Conservation (phyloP, 192 early-diverging fungal genomes). For the Dispira simplex region DNA sequence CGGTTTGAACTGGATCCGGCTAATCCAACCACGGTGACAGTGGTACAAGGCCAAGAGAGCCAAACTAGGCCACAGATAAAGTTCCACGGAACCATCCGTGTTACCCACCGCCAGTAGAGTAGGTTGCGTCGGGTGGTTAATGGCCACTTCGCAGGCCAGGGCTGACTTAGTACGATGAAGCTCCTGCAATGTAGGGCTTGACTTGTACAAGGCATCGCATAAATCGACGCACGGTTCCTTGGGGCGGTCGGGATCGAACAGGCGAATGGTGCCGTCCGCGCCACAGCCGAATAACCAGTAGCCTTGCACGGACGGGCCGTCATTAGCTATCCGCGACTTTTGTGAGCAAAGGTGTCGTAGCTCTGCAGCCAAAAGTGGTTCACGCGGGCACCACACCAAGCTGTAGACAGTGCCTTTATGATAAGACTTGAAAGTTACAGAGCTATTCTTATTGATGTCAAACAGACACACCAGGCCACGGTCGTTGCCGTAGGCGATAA, state of each 20-base stretch:
- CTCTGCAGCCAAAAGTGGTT: neutral
- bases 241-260: neutral
- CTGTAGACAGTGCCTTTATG: neutral
- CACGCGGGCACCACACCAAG: conserved; percentile 1
- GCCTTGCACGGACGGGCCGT: neutral
- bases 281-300: neutral
- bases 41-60: neutral
- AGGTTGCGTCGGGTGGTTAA: neutral
- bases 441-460: neutral
- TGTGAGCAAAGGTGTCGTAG: neutral
- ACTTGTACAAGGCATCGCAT: too few species aligned
- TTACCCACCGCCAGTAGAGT: neutral
- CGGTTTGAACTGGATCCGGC: neutral
- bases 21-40: conserved; percentile 10
- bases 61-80: conserved; percentile 1
- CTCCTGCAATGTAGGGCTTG: neutral
- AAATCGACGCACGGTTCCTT: neutral
- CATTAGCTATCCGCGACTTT: neutral
- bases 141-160: neutral
- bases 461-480: neutral
- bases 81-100: conserved; percentile 8
- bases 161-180: neutral
- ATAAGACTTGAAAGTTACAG: neutral
- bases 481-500: neutral
- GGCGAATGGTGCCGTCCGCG: neutral